Evolutionary conservation across 139 green algal species (phyloP), one percentile per base, ranked within the genome.

Genomic region (Yamagishiella unicocca): DNA sequence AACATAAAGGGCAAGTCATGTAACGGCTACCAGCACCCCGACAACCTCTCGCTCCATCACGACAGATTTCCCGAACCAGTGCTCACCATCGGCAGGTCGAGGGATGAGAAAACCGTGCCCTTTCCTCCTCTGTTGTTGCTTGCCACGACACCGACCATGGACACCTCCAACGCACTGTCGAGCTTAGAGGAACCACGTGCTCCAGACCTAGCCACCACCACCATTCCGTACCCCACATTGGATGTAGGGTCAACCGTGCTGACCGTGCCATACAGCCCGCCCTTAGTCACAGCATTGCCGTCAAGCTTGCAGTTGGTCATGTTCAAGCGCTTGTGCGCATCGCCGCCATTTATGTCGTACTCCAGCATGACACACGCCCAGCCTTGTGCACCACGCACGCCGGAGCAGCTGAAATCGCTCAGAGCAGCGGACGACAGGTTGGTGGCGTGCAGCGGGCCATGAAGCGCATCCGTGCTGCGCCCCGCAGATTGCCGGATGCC

Each of bases 281-380:
- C 42, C 9, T 24, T 22, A 14, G 40, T 78, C 27, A 78, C 70
- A 4, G 70, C 37, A 27, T 78, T 78, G 70, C 17, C 70, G 17
- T 0, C 12, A 33, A 78, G 37, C 2, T 5, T 33, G 38, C 70
- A 78, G 40, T 54, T 55, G 38, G 35, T 40, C 40, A 78, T 2
- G 1, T 40, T 54, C 21, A 78, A 40, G 38, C 45, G 33, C 7
- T 33, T 17, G 70, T 78, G 38, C 35, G 40, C 40, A 21, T 55
- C 33, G 27, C 12, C 17, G 50, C 50, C 50, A 17, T 58, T 74
- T 33, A 10, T 78, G 37, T 78, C 42, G 70, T 58, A 78, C 70
- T 78, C 29, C 38, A 78, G 40, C 40, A 78, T 25, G 33, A 37
- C 21, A 35, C 70, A 78, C 14, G 70, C 70, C 70, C 70, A 78